phyloP scores from a whole-genome alignment of 2,329 filamentous ascomycete species.

The Dactylellina drechsleri region DNA sequence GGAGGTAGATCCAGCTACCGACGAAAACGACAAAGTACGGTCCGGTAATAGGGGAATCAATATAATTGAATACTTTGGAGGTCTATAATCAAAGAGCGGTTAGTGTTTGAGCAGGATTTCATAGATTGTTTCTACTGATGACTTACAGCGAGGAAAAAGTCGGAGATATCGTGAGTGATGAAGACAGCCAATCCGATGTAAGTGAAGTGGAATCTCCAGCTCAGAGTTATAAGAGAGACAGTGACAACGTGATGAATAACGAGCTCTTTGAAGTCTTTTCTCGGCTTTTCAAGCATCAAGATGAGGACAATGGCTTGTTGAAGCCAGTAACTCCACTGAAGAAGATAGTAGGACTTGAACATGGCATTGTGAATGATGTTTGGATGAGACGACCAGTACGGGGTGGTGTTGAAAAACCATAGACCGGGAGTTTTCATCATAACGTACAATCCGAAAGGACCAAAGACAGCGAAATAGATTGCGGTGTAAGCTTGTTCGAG shows the following conservation, averaged over 20 bases:
- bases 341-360: constrained; percentile 96
- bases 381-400: constrained; percentile 90
- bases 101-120: constrained; percentile 50
- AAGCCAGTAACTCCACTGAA: constrained; percentile 93
- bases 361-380: constrained; percentile 80
- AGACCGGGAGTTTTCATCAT: constrained; percentile 89
- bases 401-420: constrained; percentile 89
- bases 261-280: constrained; percentile 94
- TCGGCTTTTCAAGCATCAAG: constrained; percentile 87
- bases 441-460: constrained; percentile 85
- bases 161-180: constrained; percentile 91
- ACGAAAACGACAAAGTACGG: constrained; percentile 89
- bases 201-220: constrained; percentile 96
- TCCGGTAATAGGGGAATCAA: constrained; percentile 79
- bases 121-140: neutral
- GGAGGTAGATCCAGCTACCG: constrained; percentile 84
- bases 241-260: constrained; percentile 92
- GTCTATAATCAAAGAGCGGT: constrained; percentile 67
- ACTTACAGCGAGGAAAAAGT: constrained; percentile 91
- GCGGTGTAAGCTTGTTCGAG: constrained; percentile 97
- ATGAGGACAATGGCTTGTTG: constrained; percentile 91
- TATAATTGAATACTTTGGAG: constrained; percentile 90
- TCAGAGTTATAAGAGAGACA: constrained; percentile 80
- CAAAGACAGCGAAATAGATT: constrained; percentile 84
- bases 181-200: constrained; percentile 94